Conservation (phyloP, 1,139 yeast species). For the Taphrina sp. region DNA sequence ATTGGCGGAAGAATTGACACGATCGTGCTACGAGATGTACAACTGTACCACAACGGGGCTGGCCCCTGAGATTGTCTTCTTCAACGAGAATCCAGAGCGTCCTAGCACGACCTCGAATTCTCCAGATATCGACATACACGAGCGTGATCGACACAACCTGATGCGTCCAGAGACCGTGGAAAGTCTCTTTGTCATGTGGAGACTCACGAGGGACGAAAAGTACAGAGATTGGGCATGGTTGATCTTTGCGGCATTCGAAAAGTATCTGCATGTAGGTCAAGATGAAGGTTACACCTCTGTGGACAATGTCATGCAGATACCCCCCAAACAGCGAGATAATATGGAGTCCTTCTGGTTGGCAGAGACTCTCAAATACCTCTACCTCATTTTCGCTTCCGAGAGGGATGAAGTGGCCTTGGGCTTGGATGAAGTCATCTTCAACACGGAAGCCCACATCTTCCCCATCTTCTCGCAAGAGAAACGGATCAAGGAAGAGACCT, state of each 20-base stretch:
- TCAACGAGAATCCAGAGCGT: constrained; percentile 52
- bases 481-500: constrained; percentile 2
- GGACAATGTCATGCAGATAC: constrained; percentile 57
- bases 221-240: constrained; percentile 91
- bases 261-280: constrained; percentile 54
- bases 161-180: constrained; percentile 96
- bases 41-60: constrained; percentile 70
- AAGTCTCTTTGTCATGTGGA: constrained; percentile 74
- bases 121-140: constrained; percentile 66
- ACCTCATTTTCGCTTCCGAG: constrained; percentile 60
- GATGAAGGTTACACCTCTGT: constrained; percentile 64
- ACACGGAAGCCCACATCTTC: constrained; percentile 91
- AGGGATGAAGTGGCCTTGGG: constrained; percentile 61
- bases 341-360: constrained; percentile 94
- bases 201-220: constrained; percentile 68
- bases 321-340: constrained; percentile 61
- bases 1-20: constrained; percentile 71
- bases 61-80: constrained; percentile 84
- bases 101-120: constrained; percentile 37
- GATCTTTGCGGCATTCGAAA: constrained; percentile 68
- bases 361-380: constrained; percentile 85
- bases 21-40: constrained; percentile 83
- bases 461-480: constrained; percentile 54
- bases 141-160: constrained; percentile 71
- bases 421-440: constrained; percentile 70